These are phyloP conservation scores for Tulasnella calospora DNA, from an alignment of 768 basidiomycete species.

Conservation along the genomic window DNA sequence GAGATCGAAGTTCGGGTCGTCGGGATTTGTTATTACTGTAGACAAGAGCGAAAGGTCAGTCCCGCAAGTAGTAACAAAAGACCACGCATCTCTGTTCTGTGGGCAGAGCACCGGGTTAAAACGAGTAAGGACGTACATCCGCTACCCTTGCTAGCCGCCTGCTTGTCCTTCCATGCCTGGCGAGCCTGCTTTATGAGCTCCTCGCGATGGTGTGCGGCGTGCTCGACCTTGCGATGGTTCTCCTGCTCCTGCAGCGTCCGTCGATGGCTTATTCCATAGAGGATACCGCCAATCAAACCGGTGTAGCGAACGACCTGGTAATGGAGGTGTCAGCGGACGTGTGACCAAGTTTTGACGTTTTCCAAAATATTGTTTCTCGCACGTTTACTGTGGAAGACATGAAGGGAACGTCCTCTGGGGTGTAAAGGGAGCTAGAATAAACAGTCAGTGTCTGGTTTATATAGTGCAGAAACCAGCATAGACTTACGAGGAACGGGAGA, in stretches of 20 bases:
- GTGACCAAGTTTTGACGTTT: constrained; percentile 3
- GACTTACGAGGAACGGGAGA: not conserved
- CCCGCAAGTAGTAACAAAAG: not conserved
- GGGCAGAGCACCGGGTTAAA: not conserved
- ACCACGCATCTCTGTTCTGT: not conserved
- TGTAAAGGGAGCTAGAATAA: not conserved
- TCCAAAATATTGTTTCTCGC: not conserved
- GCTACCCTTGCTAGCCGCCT: constrained; percentile 46
- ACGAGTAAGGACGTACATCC: constrained; percentile 48
- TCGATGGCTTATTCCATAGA: constrained; percentile 90
- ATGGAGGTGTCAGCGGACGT: not conserved
- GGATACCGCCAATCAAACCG: constrained; percentile 77
- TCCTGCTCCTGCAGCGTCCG: constrained; percentile 79
- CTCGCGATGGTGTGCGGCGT: constrained; percentile 67
- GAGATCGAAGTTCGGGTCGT: constrained; percentile 92
- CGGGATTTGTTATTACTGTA: constrained; percentile 86
- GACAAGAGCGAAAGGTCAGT: not conserved
- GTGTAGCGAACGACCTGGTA: constrained; percentile 87
- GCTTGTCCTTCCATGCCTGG: constrained; percentile 83
- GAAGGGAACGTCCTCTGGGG: not conserved
- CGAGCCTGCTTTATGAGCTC: constrained; percentile 79
- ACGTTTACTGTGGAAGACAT: constrained; percentile 27
- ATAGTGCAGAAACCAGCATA: not conserved
- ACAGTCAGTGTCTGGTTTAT: not conserved
- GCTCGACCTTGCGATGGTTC: constrained; percentile 68